phyloP scores from a whole-genome alignment of 148 eudicot genomes.

The Rhododendron kiyosumense region DNA sequence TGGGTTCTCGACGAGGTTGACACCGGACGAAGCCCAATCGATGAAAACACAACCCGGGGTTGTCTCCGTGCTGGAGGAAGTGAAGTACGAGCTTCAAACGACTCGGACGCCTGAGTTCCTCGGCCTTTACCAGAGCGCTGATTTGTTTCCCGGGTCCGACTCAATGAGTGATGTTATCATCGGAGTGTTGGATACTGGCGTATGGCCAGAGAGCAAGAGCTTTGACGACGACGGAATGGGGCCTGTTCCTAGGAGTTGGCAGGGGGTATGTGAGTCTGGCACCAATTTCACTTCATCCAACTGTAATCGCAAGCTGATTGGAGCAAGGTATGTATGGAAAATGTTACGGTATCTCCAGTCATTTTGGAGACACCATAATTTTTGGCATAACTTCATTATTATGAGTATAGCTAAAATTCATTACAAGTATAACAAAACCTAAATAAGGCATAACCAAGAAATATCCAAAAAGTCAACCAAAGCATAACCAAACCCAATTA shows the following conservation, averaged over 20 bases:
- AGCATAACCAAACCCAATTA: no score
- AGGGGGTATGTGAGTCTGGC: slow-evolving; percentile 35
- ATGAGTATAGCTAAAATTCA: no score
- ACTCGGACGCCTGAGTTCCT: slow-evolving; percentile 41
- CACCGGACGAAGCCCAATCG: slow-evolving; percentile 18
- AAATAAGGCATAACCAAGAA: no score
- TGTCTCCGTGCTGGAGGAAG: slow-evolving; percentile 26
- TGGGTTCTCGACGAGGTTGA: slow-evolving; percentile 35
- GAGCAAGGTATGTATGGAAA: slow-evolving; percentile 20
- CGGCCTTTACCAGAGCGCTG: slow-evolving; percentile 27
- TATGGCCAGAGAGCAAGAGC: slow-evolving; percentile 48
- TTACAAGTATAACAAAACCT: no score
- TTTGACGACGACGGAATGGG: slow-evolving; percentile 35
- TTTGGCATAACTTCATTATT: no score
- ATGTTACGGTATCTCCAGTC: no score
- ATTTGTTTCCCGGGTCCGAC: slow-evolving; percentile 22
- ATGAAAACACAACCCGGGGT: slow-evolving; percentile 31
- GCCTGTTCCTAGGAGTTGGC: slow-evolving; percentile 34
- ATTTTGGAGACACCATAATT: no score
- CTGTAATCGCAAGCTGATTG: slow-evolving; percentile 42
- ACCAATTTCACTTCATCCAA: slow-evolving; percentile 28
- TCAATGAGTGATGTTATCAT: slow-evolving; percentile 28
- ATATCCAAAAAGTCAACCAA: no score
- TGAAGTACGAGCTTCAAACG: slow-evolving; percentile 39
- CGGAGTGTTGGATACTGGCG: slow-evolving; percentile 41